Conservation (phyloP, 371 early-diverging fungal genomes). For the Mucor racemosus region DNA sequence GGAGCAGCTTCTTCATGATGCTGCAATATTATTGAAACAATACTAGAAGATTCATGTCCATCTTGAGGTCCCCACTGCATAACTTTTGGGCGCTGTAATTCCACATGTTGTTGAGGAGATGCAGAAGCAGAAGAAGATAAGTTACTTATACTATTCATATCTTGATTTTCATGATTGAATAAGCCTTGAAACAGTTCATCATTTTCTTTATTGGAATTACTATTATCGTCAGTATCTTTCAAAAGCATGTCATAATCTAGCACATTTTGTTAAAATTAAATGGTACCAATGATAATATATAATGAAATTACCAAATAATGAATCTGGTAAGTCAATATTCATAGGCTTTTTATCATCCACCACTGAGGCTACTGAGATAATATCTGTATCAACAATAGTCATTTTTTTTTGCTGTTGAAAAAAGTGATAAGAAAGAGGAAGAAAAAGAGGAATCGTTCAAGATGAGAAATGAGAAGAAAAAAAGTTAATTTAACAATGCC, state of each 20-base stretch:
- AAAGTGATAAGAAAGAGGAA: neutral
- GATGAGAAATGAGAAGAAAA: neutral
- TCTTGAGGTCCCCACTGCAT: conserved; percentile 27
- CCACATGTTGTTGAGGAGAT: neutral
- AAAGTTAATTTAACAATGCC: neutral
- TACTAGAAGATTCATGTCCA: conserved; percentile 2
- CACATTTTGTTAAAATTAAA: neutral
- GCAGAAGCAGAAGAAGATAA: neutral
- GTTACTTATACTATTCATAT: neutral
- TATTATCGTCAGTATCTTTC: neutral
- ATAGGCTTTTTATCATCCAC: conserved; percentile 16
- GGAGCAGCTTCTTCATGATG: conserved; percentile 9
- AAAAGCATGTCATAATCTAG: conserved; percentile 24
- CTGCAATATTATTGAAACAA: conserved; percentile 15
- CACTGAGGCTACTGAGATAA: conserved; percentile 10
- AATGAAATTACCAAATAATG: conserved; percentile 19
- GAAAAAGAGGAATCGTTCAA: neutral
- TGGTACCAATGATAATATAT: neutral
- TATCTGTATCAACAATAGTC: conserved; percentile 23
- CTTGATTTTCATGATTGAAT: neutral
- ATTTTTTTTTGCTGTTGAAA: neutral
- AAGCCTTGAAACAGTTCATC: conserved; percentile 10
- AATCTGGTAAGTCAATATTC: conserved; percentile 14
- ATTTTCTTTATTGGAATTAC: neutral
- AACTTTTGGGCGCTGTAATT: neutral